Base-by-base conservation (phyloP, 805 yeast species). In the Candida incommunis region DNA sequence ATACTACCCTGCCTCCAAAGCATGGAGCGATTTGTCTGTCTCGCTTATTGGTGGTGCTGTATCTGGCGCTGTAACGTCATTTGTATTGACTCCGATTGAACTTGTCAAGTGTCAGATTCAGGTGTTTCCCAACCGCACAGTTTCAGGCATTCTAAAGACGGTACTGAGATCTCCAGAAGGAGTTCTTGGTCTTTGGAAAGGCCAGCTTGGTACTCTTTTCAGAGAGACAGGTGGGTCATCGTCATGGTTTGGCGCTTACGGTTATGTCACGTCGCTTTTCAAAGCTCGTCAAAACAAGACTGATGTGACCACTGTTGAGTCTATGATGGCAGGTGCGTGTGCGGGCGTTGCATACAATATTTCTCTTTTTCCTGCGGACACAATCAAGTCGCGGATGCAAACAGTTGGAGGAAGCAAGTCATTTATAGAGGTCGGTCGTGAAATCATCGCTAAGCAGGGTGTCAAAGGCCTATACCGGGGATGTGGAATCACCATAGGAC, bases 161-260 rank as follows among this genome's bases (percentile, higher is more conserved):
- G 68, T 82, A 0, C 54, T 75, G 18, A 25, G 27, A 25, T 51
- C 53, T 16, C 61, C 67, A 2, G 67, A 70, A 15, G 96, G 96
- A 0, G 4, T 84, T 0, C 40, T 52, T 7, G 96, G 95, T 0
- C 68, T 88, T 48, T 88, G 95, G 95, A 75, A 75, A 50, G 97
- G 97, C 1, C 87, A 87, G 52, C 66, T 78, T 0, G 79, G 92
- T 20, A 88, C 97, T 0, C 63, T 85, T 42, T 50, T 83, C 2
- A 72, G 96, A 54, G 97, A 88, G 59, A 72, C 84, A 31, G 80
- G 87, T 23, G 96, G 96, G 4, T 83, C 95, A 1, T 84, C 94
- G 3, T 79, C 90, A 1, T 88, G 96, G 96, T 88, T 88, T 65
- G 90, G 95, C 0, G 75, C 92, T 16, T 87, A 87, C 60, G 95